These are phyloP conservation scores for Blastocystis sp. DNA, from an alignment of 352 stramenopile species.

Conservation along the genomic window DNA sequence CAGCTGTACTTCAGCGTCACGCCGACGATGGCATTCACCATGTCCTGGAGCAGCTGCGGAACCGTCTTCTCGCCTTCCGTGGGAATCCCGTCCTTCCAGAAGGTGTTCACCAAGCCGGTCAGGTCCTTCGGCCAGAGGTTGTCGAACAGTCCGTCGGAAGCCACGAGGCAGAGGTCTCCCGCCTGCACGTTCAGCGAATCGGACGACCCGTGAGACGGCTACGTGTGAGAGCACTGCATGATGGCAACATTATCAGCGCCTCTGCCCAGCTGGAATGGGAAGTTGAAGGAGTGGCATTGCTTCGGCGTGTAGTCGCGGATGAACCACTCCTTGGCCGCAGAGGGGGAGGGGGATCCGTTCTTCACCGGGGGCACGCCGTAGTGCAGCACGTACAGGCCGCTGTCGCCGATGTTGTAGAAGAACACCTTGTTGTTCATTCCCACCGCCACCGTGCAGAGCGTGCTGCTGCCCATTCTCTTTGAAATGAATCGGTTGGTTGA, in stretches of 20 bases:
- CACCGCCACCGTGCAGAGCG: slow-evolving; percentile 13
- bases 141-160: slow-evolving; percentile 32
- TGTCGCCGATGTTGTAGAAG: slow-evolving; percentile 44
- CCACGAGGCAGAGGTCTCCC: slow-evolving; percentile 23
- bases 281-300: slow-evolving; percentile 43
- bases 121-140: slow-evolving; percentile 28
- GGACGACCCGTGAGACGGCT: not conserved
- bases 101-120: not conserved
- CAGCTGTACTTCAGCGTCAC: slow-evolving; percentile 28
- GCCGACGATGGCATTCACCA: slow-evolving; percentile 43
- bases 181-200: slow-evolving; percentile 5
- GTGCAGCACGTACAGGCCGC: slow-evolving; percentile 14
- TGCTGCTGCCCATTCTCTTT: slow-evolving; percentile 34
- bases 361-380: not conserved
- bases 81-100: slow-evolving; percentile 35
- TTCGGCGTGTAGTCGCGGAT: slow-evolving; percentile 23
- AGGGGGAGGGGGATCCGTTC: not conserved
- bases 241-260: slow-evolving; percentile 21
- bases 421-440: slow-evolving; percentile 36
- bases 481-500: not conserved
- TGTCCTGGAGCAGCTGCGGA: slow-evolving; percentile 17
- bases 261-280: slow-evolving; percentile 29
- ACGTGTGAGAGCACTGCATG: not conserved
- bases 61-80: not conserved
- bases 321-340: slow-evolving; percentile 16